Percentiles rank a stretch among this genome's conserved stretches.
phyloP scores from a whole-genome alignment of 768 basidiomycete species.

The Pleurotus salmoneostramineus region DNA sequence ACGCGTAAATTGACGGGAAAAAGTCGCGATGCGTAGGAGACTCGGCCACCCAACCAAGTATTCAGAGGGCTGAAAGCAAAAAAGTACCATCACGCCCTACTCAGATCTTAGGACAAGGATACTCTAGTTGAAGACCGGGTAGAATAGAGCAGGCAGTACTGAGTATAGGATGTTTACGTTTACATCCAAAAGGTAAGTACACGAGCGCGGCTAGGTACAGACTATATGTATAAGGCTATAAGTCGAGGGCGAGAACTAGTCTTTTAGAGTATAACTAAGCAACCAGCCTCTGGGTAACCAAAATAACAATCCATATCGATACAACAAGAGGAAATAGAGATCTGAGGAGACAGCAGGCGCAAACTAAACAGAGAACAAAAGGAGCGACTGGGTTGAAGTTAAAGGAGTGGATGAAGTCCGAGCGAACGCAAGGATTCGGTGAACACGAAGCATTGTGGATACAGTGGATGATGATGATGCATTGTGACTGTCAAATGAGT shows the following conservation, averaged over 20 bases:
- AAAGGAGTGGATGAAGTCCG: constrained; percentile 4
- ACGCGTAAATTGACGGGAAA: no score
- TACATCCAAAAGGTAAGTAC: no score
- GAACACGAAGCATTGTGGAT: not conserved
- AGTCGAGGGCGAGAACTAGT: not conserved
- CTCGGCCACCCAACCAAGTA: no score
- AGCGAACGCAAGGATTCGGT: not conserved
- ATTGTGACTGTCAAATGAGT: not conserved
- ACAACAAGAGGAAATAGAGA: not conserved
- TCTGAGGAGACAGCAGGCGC: not conserved
- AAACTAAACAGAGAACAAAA: not conserved
- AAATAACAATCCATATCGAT: not conserved
- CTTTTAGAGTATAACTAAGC: not conserved
- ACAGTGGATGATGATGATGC: not conserved
- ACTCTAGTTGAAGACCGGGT: no score
- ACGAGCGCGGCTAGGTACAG: no score
- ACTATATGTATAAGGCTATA: no score
- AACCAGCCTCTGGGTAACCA: constrained; percentile 2
- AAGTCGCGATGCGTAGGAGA: no score
- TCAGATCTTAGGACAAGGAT: no score
- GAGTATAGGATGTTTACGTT: no score
- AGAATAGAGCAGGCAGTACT: no score
- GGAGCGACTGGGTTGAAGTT: not conserved
- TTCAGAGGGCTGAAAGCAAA: no score
- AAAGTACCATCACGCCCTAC: no score